These are phyloP conservation scores for Paramecium caudatum DNA, from an alignment of 73 alveolate genomes.

Conservation along the genomic window DNA sequence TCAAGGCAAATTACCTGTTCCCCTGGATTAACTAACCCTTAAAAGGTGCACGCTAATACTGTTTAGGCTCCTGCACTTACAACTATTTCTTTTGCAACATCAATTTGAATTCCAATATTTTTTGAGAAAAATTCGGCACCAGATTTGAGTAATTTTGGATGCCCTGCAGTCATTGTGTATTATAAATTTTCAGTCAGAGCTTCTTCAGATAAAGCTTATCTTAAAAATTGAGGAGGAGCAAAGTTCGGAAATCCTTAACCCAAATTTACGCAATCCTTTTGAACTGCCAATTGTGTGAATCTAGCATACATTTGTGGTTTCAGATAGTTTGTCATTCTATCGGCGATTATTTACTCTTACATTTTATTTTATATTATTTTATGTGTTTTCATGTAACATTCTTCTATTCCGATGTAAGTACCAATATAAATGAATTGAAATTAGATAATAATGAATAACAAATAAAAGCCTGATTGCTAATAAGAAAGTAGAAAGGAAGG, in stretches of 20 bases:
- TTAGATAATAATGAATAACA: too few species aligned
- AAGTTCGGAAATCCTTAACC: slow-evolving; percentile 78
- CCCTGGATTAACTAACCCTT: slow-evolving; percentile 72
- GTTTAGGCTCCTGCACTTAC: slow-evolving; percentile 75
- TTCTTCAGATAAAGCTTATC: slow-evolving; percentile 61
- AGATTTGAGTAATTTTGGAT: slow-evolving; percentile 62
- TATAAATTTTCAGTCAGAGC: slow-evolving; percentile 54
- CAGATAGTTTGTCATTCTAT: slow-evolving; percentile 10
- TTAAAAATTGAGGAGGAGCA: slow-evolving; percentile 68
- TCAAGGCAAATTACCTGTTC: slow-evolving; percentile 72
- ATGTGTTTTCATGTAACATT: too few species aligned
- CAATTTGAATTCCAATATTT: slow-evolving; percentile 8
- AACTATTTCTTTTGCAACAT: slow-evolving; percentile 61
- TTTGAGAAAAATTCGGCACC: slow-evolving; percentile 54
- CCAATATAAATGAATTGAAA: too few species aligned
- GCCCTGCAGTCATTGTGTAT: slow-evolving; percentile 69
- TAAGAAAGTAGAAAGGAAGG: too few species aligned
- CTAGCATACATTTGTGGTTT: slow-evolving; percentile 61
- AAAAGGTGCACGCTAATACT: not conserved
- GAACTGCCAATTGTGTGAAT: slow-evolving; percentile 10
- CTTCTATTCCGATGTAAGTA: too few species aligned
- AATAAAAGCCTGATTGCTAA: too few species aligned
- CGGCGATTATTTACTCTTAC: slow-evolving; percentile 53
- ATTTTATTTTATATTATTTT: too few species aligned
- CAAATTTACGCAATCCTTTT: slow-evolving; percentile 49